Percentiles rank a stretch among this genome's conserved stretches.
phyloP scores from a whole-genome alignment of 2,329 filamentous ascomycete species.

The Aspergillus tanneri region DNA sequence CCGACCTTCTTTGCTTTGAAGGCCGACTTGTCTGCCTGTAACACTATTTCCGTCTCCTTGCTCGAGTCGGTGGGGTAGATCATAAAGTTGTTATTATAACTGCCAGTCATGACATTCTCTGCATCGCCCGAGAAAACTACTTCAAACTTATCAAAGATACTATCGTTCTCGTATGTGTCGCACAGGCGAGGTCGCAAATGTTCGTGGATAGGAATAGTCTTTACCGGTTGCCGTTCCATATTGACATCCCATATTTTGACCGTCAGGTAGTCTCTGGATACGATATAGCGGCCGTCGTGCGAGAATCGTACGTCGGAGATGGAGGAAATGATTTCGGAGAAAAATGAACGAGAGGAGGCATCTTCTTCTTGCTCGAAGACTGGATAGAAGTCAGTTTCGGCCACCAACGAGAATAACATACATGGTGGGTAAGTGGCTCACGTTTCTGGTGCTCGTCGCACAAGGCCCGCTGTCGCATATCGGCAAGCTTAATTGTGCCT shows the following conservation, averaged over 20 bases:
- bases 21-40: conserved; percentile 97
- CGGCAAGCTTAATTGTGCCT: conserved; percentile 96
- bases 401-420: conserved; percentile 6
- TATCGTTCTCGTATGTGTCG: conserved; percentile 98
- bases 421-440: conserved; percentile 50
- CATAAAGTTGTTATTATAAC: conserved; percentile 99
- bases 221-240: conserved; percentile 96
- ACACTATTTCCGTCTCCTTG: conserved; percentile 93
- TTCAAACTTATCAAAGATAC: conserved; percentile 99
- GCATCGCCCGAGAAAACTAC: conserved; percentile 98
- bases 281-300: conserved; percentile 91
- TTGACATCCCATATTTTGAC: conserved; percentile 99
- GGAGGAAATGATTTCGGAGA: conserved; percentile 98
- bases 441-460: conserved; percentile 95
- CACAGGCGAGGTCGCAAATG: conserved; percentile 90
- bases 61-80: conserved; percentile 96
- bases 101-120: conserved; percentile 99
- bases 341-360: conserved; percentile 93
- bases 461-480: conserved; percentile 95
- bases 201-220: conserved; percentile 98
- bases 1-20: conserved; percentile 99
- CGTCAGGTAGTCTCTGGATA: conserved; percentile 95
- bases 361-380: conserved; percentile 99
- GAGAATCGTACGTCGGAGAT: conserved; percentile 99
- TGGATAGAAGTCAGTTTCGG: conserved; percentile 42